Percentiles rank a stretch among this genome's conserved stretches.
Conservation (phyloP, 108 stramenopile genomes). For the Cyclotella choctawhatcheeana region DNA sequence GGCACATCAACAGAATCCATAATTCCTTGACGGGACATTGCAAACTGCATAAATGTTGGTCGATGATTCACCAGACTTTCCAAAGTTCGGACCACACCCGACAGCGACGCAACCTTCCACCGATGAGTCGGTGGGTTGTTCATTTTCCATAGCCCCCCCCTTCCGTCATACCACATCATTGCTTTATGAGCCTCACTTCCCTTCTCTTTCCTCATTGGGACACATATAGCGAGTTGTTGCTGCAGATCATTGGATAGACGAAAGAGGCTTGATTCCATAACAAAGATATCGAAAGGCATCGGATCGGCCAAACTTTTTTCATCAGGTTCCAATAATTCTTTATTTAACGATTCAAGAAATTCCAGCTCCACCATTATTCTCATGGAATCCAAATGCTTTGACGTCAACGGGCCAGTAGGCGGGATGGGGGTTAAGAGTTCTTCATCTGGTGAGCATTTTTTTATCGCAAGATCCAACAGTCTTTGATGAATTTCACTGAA, state of each 20-base stretch:
- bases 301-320: constrained; percentile 7
- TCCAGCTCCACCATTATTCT: constrained; percentile 6
- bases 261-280: constrained; percentile 3
- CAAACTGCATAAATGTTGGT: constrained; percentile 8
- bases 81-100: constrained; percentile 15
- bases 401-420: not conserved
- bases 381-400: constrained; percentile 5
- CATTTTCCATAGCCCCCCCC: not conserved
- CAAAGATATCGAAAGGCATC: constrained; percentile 4
- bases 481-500: constrained; percentile 11
- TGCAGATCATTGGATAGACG: not conserved
- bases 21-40: constrained; percentile 16
- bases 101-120: constrained; percentile 14
- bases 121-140: not conserved
- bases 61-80: constrained; percentile 7
- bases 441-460: not conserved
- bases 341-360: constrained; percentile 5
- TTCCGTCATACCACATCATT: constrained; percentile 15
- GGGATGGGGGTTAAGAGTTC: not conserved
- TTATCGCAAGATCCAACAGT: constrained; percentile 6
- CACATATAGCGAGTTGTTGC: constrained; percentile 9
- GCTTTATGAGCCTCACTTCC: not conserved
- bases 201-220: constrained; percentile 3
- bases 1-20: not conserved
- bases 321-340: constrained; percentile 14